Percentiles rank a stretch among this genome's conserved stretches.
Evolutionary conservation across 2,329 filamentous ascomycete species (phyloP).

Genomic region (Colletotrichum sidae): DNA sequence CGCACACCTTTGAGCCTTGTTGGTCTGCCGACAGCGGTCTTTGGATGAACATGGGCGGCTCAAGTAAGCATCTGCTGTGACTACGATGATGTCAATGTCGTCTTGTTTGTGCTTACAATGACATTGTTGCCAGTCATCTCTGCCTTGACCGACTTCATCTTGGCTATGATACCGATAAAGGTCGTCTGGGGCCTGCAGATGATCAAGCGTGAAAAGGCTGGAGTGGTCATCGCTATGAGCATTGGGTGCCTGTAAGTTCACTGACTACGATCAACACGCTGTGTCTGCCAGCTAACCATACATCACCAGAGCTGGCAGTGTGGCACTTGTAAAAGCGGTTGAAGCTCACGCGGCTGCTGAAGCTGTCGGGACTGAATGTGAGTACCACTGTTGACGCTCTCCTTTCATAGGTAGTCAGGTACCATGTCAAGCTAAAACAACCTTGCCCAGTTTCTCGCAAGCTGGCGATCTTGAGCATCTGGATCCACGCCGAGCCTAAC

Average conservation of each 20-base stretch:
- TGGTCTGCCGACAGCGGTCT: conserved; percentile 2
- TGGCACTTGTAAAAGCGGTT: not conserved
- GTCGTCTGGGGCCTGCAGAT: conserved; percentile 45
- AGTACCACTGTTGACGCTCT: not conserved
- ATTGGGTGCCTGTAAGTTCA: conserved; percentile 39
- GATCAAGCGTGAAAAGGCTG: conserved; percentile 43
- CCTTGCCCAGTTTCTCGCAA: not conserved
- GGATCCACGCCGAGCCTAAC: conserved; percentile 43
- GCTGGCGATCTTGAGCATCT: conserved; percentile 37
- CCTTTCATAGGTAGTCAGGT: not conserved
- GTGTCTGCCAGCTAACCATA: not conserved
- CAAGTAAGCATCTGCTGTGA: not conserved
- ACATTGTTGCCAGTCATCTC: not conserved
- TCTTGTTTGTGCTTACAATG: not conserved
- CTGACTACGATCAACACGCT: too few relatives aligned
- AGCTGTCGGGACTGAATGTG: conserved; percentile 3
- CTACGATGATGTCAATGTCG: not conserved
- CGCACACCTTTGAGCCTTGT: conserved; percentile 9
- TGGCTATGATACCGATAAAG: conserved; percentile 45
- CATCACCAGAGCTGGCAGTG: conserved; percentile 4
- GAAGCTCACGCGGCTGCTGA: conserved; percentile 2
- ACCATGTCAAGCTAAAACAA: not conserved
- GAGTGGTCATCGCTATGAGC: conserved; percentile 42
- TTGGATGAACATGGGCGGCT: conserved; percentile 14
- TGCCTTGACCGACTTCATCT: conserved; percentile 41